These are phyloP conservation scores for Fusarium sp. DNA, from an alignment of 2,329 filamentous ascomycete genomes.

Conservation along the genomic window DNA sequence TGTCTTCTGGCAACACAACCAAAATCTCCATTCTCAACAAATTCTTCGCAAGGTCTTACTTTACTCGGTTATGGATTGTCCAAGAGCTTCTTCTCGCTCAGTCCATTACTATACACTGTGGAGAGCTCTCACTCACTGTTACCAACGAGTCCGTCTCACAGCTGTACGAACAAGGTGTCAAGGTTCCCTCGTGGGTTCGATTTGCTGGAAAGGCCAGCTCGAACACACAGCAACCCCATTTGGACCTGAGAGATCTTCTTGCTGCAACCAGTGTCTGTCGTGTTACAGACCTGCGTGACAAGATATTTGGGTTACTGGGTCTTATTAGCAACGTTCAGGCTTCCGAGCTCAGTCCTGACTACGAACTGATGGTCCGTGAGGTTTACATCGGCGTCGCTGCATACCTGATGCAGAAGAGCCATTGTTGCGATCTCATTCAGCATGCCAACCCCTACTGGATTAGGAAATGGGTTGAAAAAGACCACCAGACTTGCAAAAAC, in stretches of 20 bases:
- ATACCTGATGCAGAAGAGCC: rapidly evolving
- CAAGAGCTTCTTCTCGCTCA: not conserved
- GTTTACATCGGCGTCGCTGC: not conserved
- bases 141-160: not conserved
- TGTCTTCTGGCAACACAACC: rapidly evolving
- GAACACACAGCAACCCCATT: rapidly evolving
- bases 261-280: rapidly evolving
- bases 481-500: rapidly evolving
- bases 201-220: not conserved
- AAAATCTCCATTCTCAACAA: rapidly evolving
- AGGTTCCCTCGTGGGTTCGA: not conserved
- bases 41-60: not conserved
- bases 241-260: not conserved
- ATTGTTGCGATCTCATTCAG: not conserved
- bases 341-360: not conserved
- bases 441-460: not conserved
- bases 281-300: not conserved
- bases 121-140: rapidly evolving
- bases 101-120: rapidly evolving
- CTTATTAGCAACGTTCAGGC: rapidly evolving
- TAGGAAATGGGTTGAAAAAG: rapidly evolving
- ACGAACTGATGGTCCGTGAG: not conserved
- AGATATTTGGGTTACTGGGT: not conserved
- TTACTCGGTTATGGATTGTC: not conserved
- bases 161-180: not conserved